Conservation (phyloP, 306 rosid species). For the Cajanus cajan region DNA sequence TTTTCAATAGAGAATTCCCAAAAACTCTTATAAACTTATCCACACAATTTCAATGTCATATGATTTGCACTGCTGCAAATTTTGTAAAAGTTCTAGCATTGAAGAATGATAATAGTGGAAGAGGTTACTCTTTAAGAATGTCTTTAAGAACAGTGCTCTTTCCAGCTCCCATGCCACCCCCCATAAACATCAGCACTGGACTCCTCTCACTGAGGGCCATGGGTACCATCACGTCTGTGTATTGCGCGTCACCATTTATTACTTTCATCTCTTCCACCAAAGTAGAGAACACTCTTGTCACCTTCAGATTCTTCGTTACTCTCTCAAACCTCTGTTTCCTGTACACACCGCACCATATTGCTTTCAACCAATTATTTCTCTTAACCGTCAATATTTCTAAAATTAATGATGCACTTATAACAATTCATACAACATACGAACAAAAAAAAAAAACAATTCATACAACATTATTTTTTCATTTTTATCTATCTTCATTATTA, state of each 20-base stretch:
- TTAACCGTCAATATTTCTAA: background rate
- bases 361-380: background rate
- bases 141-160: slow-evolving; percentile 92
- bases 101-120: background rate
- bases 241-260: slow-evolving; percentile 46
- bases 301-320: slow-evolving; percentile 54
- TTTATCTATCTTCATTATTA: no score
- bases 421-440: no score
- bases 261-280: slow-evolving; percentile 80
- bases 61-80: background rate
- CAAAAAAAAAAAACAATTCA: no score
- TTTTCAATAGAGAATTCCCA: no score
- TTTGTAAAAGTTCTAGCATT: background rate
- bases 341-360: background rate
- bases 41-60: no score
- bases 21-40: no score
- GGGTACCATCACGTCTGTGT: slow-evolving; percentile 53
- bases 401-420: no score
- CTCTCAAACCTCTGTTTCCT: slow-evolving; percentile 75
- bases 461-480: no score
- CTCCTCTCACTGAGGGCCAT: slow-evolving; percentile 57
- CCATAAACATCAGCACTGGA: slow-evolving; percentile 86
- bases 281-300: slow-evolving; percentile 65
- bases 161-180: slow-evolving; percentile 99
- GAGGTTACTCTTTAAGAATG: slow-evolving; percentile 64